These are phyloP conservation scores for Fusarium coicis DNA, from an alignment of 2,329 filamentous ascomycete genomes.

Conservation along the genomic window DNA sequence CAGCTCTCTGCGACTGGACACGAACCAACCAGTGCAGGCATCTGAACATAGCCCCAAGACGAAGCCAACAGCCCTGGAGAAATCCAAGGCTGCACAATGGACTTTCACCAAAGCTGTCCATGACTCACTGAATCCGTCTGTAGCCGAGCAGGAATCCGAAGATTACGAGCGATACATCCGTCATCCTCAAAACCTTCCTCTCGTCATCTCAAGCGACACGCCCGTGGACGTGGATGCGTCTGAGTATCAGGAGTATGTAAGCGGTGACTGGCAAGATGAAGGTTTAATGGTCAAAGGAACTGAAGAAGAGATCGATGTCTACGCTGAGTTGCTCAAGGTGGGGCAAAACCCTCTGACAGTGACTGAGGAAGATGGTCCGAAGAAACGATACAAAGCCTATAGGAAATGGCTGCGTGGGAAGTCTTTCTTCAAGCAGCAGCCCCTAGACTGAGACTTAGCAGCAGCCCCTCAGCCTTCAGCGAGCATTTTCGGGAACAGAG, in stretches of 20 bases:
- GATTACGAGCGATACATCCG: conserved; percentile 91
- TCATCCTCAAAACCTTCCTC: conserved; percentile 87
- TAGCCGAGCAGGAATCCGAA: conserved; percentile 78
- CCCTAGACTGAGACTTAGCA: conserved; percentile 60
- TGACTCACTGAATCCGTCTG: conserved; percentile 85
- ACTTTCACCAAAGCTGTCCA: conserved; percentile 87
- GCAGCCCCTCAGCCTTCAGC: neutral
- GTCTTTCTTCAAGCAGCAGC: conserved; percentile 93
- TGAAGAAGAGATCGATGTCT: conserved; percentile 63
- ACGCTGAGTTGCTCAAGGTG: conserved; percentile 79
- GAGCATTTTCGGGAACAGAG: conserved; percentile 33
- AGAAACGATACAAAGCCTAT: conserved; percentile 98
- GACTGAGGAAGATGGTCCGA: conserved; percentile 83
- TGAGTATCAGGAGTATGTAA: conserved; percentile 85
- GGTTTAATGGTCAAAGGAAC: conserved; percentile 64
- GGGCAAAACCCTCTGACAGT: conserved; percentile 89
- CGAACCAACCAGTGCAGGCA: conserved; percentile 27
- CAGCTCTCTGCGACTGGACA: conserved; percentile 22
- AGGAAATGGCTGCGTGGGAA: conserved; percentile 94
- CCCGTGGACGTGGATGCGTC: conserved; percentile 67
- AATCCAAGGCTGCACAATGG: conserved; percentile 85
- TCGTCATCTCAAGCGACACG: conserved; percentile 78
- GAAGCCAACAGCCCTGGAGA: conserved; percentile 74
- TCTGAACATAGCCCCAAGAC: conserved; percentile 50
- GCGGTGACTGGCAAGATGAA: conserved; percentile 72